Evolutionary conservation across 2,329 filamentous ascomycete genomes (phyloP), one percentile per base, ranked within the genome.

Genomic region (Albifimbria verrucaria): DNA sequence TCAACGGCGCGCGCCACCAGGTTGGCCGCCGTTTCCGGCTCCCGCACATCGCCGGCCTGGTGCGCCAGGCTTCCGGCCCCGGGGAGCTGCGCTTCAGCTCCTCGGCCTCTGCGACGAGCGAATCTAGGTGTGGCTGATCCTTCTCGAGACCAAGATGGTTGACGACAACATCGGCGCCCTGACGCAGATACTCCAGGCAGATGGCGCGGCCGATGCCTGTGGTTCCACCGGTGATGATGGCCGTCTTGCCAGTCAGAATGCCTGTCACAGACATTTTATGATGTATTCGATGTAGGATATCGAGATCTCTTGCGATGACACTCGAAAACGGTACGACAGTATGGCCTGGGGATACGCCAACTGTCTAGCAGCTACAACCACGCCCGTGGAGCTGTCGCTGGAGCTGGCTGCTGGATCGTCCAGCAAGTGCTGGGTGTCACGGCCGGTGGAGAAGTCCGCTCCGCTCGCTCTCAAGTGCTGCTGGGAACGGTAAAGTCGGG

Each of bases 171-270:
- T 82, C 81, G 60, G 88, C 89, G 59, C 91, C 91, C 62, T 95
- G 89, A 4, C 80, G 77, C 50, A 93, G 75, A 68, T 90, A 95
- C 62, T 86, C 87, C 49, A 96, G 80, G 42, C 88, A 86, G 57
- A 96, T 95, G 60, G 91, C 92, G 59, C 89, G 83, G 50, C 92
- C 92, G 62, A 96, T 96, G 52, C 91, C 91, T 1, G 90, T 95
- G 3, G 88, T 87, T 53, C 89, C 91, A 58, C 92, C 91, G 0
- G 91, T 96, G 64, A 96, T 91, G 67, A 91, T 88, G 71, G 90
- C 90, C 12, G 86, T 87, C 72, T 95, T 95, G 69, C 82, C 84
- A 51, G 74, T 67, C 53, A 95, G 83, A 60, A 94, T 79, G 59
- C 68, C 65, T 21, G 76, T 76, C 44, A 72, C 65, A 46, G 75